A percentile compares a stretch with the other conserved stretches of the same genome.
Evolutionary conservation across 768 basidiomycete species (phyloP).

Genomic region (Rossbeevera mucosa): DNA sequence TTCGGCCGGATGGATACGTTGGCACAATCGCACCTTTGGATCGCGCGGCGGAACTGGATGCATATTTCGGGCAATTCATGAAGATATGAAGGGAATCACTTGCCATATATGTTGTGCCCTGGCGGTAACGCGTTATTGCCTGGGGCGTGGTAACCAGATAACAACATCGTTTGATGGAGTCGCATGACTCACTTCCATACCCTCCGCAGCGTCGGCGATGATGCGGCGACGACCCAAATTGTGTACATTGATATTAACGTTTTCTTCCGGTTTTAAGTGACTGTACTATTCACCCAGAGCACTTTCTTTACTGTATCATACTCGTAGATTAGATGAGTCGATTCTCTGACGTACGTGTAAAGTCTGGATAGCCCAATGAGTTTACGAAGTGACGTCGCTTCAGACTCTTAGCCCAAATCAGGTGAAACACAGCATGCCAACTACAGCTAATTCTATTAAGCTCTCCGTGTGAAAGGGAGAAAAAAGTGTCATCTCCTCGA

Average conservation of each 20-base stretch:
- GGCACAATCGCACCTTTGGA: constrained; percentile 50
- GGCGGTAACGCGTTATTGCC: background rate
- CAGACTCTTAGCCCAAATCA: background rate
- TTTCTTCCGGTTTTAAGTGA: background rate
- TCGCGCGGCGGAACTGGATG: constrained; percentile 31
- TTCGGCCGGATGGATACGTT: constrained; percentile 50
- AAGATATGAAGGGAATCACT: background rate
- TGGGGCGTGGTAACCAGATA: background rate
- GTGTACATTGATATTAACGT: background rate
- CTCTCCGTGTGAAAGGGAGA: background rate
- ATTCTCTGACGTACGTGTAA: too few relatives aligned
- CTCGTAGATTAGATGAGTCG: too few relatives aligned
- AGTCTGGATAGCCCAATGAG: background rate
- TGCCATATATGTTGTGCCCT: background rate
- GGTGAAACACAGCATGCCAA: background rate
- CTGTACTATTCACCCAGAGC: background rate
- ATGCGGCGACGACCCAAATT: background rate
- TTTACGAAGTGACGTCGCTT: background rate
- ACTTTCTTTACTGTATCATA: background rate
- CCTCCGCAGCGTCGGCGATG: background rate
- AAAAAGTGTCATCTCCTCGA: too few relatives aligned
- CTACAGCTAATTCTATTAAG: background rate
- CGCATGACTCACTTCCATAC: background rate
- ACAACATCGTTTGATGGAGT: background rate
- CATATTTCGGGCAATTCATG: constrained; percentile 48